These are phyloP conservation scores for Scedosporium minutisporum DNA, from an alignment of 2,329 filamentous ascomycete genomes.

Conservation along the genomic window DNA sequence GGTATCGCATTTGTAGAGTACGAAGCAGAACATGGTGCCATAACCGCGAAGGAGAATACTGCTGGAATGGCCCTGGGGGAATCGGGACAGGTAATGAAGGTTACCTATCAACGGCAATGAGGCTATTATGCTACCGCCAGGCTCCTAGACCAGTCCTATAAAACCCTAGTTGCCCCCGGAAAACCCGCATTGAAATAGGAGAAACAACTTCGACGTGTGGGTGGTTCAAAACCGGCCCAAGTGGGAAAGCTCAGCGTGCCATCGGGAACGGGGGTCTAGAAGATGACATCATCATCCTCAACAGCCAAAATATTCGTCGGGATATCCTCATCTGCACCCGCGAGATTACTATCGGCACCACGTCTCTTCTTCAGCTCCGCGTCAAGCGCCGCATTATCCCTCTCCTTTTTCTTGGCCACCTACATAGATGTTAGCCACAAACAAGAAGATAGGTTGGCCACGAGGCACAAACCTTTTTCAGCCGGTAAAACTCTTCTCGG, in stretches of 20 bases:
- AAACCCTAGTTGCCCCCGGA: no score
- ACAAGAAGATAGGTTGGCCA: background rate
- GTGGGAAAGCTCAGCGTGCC: no score
- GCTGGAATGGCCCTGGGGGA: constrained; percentile 70
- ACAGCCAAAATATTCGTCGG: constrained; percentile 60
- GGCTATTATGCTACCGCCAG: background rate
- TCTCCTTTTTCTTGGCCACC: constrained; percentile 75
- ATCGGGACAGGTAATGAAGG: constrained; percentile 63
- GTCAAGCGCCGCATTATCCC: constrained; percentile 62
- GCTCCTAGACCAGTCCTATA: no score
- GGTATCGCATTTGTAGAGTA: constrained; percentile 97
- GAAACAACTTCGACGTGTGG: no score
- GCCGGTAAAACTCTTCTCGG: constrained; percentile 91
- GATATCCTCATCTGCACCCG: constrained; percentile 25
- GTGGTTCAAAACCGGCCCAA: no score
- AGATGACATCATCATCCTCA: constrained; percentile 81
- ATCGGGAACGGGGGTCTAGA: constrained; percentile 33
- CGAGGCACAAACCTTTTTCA: constrained; percentile 61
- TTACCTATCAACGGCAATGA: constrained; percentile 90
- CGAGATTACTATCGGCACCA: constrained; percentile 31
- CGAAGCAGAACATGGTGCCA: constrained; percentile 79
- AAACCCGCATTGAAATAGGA: no score
- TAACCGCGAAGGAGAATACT: constrained; percentile 87
- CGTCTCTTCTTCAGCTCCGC: constrained; percentile 68
- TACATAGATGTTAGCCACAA: constrained; percentile 11